Base-by-base conservation (phyloP, 176 grass and related monocot genomes). In the Oropetium thomaeum region DNA sequence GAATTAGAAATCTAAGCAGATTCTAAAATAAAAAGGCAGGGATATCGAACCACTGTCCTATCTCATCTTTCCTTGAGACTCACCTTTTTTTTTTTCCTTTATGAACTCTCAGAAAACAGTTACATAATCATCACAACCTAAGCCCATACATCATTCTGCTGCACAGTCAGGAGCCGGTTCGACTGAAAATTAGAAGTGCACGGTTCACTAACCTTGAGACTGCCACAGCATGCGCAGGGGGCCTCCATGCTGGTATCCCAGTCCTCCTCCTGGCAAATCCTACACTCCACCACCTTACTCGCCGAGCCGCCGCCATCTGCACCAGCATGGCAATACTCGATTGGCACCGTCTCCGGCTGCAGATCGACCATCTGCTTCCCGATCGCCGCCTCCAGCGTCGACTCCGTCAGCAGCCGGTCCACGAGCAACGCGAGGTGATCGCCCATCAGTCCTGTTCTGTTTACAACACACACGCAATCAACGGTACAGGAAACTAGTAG, bases 211-310 rank as follows among this genome's bases (percentile, higher is more conserved):
- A 92, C 96, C 91, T 99, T 95, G 68, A 95, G 88, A 71, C 92
- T 95, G 72, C 96, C 96, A 68, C 92, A 86, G 59, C 96, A 99
- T 52, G 87, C 88, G 79, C 96, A 99, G 29, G 96, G 96, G 0
- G 81, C 86, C 48, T 99, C 96, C 96, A 99, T 90, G 74, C 77
- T 88, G 63, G 29, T 42, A 61, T 99, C 89, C 73, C 90, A 86
- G 79, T 88, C 96, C 62, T 99, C 96, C 65, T 99, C 96, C 79
- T 95, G 91, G 69, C 96, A 99, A 79, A 99, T 99, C 69, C 96
- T 87, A 68, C 96, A 99, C 58, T 99, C 96, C 23, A 92, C 91
- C 79, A 90, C 76, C 76, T 90, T 88, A n/a, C 40, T 47, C 19
- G 72, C 28, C 5, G 74, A 40, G 10, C 26, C 49, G 23, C 37